phyloP scores from a whole-genome alignment of 345 rosid species.

The Cardamine resedifolia region DNA sequence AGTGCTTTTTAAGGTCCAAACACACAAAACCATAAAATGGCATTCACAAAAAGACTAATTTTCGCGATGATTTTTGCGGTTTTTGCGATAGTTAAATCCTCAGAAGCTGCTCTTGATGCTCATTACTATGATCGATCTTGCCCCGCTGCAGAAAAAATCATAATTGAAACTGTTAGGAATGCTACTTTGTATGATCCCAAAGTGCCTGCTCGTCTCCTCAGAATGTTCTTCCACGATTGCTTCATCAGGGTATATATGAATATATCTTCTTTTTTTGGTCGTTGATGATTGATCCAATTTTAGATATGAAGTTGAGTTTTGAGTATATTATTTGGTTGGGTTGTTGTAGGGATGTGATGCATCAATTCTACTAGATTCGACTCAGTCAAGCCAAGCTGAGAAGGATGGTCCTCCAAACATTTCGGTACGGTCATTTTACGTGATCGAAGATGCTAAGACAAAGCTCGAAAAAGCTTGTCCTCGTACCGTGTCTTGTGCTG shows the following conservation, averaged over 20 bases:
- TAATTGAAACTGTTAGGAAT: slow-evolving; percentile 52
- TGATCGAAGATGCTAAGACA: slow-evolving; percentile 66
- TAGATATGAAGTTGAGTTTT: not conserved
- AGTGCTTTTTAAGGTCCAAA: slow-evolving; percentile 16
- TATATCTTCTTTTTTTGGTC: not conserved
- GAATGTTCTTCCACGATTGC: slow-evolving; percentile 95
- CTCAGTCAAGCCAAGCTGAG: slow-evolving; percentile 69
- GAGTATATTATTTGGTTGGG: not conserved
- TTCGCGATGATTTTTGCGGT: slow-evolving; percentile 22
- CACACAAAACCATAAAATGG: slow-evolving; percentile 21
- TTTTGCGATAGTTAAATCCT: slow-evolving; percentile 30
- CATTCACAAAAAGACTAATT: slow-evolving; percentile 24
- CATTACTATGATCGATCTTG: slow-evolving; percentile 70
- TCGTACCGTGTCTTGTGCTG: slow-evolving; percentile 69
- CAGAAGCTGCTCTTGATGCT: slow-evolving; percentile 46
- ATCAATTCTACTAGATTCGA: slow-evolving; percentile 66
- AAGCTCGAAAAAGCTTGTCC: slow-evolving; percentile 76
- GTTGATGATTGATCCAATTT: not conserved
- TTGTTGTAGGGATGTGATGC: slow-evolving; percentile 78
- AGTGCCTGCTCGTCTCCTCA: slow-evolving; percentile 77
- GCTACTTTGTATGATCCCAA: slow-evolving; percentile 67
- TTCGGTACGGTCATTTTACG: slow-evolving; percentile 73
- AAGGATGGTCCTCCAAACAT: slow-evolving; percentile 84
- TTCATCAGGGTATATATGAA: slow-evolving; percentile 61
- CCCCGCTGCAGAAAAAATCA: slow-evolving; percentile 66